phyloP scores from a whole-genome alignment of 257 asterid species.

The Lycium ferocissimum region DNA sequence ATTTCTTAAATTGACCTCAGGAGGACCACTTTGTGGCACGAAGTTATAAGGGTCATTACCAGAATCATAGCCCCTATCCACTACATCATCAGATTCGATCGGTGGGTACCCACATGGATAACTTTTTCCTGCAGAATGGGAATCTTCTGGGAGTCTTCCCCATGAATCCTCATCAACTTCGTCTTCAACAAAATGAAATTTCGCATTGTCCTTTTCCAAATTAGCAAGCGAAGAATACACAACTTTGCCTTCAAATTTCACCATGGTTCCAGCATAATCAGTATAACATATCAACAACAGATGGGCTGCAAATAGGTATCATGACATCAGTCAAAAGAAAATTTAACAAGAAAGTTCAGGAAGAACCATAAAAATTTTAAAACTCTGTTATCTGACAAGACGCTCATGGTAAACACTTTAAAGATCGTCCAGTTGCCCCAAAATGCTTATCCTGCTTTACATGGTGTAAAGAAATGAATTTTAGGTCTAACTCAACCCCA shows the following conservation, averaged over 20 bases:
- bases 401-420: neutral
- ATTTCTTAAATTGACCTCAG: conserved; percentile 88
- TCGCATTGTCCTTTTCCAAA: conserved; percentile 38
- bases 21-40: conserved; percentile 56
- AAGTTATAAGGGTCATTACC: conserved; percentile 55
- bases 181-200: conserved; percentile 48
- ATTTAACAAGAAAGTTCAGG: conserved; percentile 24
- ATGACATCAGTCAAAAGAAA: conserved; percentile 15
- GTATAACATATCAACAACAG: conserved; percentile 8
- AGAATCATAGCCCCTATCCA: conserved; percentile 67
- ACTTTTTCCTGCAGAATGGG: neutral
- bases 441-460: conserved; percentile 8
- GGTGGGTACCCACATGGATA: conserved; percentile 54
- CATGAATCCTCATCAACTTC: conserved; percentile 34
- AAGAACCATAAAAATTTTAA: neutral
- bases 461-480: no score
- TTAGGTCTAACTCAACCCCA: no score
- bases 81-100: conserved; percentile 53
- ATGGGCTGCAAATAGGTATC: conserved; percentile 16
- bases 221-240: conserved; percentile 46
- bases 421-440: neutral
- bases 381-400: neutral
- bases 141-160: conserved; percentile 9
- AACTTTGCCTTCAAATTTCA: conserved; percentile 42
- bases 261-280: conserved; percentile 39